Evolutionary conservation across 1,284 basidiomycete species (phyloP).

Genomic region (Cutaneotrichosporon sp.): DNA sequence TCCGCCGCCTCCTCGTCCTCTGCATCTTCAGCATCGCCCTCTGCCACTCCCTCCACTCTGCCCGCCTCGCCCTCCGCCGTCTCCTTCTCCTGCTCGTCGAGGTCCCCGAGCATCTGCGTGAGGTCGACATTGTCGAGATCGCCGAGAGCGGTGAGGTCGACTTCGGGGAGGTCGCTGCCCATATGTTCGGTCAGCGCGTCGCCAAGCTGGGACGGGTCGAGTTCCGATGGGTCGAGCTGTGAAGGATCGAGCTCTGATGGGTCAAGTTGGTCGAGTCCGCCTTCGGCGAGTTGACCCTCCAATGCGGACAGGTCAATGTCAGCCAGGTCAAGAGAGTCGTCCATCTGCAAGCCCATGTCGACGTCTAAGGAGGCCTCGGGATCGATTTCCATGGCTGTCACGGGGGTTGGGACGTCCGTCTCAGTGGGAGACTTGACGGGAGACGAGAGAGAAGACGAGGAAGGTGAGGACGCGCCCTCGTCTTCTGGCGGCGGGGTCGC

Average conservation of each 20-base stretch:
- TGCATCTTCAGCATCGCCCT: conserved; percentile 1
- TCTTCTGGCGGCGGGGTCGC: conserved; percentile 18
- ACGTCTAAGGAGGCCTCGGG: conserved; percentile 1
- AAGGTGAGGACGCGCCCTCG: conserved; percentile 13
- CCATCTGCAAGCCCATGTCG: not conserved
- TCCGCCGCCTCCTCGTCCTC: conserved; percentile 3
- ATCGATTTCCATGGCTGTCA: conserved; percentile 17
- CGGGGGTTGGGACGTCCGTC: conserved; percentile 12
- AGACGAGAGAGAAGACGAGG: conserved; percentile 18
- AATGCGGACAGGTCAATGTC: not conserved
- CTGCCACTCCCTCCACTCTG: not conserved
- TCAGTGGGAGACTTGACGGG: conserved; percentile 20
- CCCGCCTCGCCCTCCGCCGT: not conserved
- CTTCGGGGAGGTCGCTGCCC: not conserved
- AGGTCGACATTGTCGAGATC: not conserved
- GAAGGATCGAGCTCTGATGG: not conserved
- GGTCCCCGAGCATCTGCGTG: not conserved
- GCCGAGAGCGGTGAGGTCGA: not conserved
- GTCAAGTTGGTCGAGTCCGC: not conserved
- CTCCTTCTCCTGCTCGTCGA: conserved; percentile 2
- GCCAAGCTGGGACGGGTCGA: not conserved
- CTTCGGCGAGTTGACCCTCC: not conserved
- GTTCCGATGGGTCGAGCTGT: not conserved
- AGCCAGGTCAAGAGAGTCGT: not conserved
- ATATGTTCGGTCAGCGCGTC: not conserved